Conservation (phyloP, 2,329 filamentous ascomycete species). For the Fusarium drepaniforme region DNA sequence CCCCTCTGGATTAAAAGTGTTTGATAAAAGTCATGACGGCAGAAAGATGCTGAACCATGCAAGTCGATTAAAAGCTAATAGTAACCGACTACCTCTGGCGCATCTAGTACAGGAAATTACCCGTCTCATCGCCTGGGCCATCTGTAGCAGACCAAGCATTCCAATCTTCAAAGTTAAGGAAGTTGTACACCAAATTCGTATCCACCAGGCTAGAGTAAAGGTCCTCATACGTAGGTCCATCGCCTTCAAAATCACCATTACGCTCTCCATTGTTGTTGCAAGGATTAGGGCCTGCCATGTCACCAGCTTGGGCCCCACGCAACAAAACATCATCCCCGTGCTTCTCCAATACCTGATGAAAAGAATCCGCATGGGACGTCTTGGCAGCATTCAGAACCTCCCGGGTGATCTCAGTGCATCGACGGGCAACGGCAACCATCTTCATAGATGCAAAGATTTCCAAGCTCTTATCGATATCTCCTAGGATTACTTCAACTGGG, state of each 20-base stretch:
- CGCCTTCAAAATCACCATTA: not conserved
- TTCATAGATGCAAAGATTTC: constrained; percentile 21
- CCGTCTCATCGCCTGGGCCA: not conserved
- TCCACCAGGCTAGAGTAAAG: not conserved
- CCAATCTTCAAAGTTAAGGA: not conserved
- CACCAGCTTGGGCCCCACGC: not conserved
- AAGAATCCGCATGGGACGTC: not conserved
- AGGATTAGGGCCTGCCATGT: not conserved
- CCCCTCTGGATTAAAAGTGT: too few species aligned
- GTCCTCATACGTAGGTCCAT: not conserved
- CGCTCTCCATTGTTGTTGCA: not conserved
- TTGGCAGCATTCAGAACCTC: constrained; percentile 2
- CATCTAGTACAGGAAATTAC: not conserved
- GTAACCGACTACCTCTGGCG: too few species aligned
- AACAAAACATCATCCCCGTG: not conserved
- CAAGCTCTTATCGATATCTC: constrained; percentile 17
- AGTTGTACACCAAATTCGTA: not conserved
- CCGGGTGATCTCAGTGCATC: constrained; percentile 14
- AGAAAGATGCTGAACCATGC: too few species aligned
- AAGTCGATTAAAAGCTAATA: too few species aligned
- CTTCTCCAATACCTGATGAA: not conserved
- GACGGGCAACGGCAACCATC: constrained; percentile 12
- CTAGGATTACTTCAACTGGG: not conserved
- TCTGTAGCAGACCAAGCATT: not conserved
- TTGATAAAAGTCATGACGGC: too few species aligned